phyloP scores from a whole-genome alignment of 164 flowering plant species.

The Tinospora cordifolia region DNA sequence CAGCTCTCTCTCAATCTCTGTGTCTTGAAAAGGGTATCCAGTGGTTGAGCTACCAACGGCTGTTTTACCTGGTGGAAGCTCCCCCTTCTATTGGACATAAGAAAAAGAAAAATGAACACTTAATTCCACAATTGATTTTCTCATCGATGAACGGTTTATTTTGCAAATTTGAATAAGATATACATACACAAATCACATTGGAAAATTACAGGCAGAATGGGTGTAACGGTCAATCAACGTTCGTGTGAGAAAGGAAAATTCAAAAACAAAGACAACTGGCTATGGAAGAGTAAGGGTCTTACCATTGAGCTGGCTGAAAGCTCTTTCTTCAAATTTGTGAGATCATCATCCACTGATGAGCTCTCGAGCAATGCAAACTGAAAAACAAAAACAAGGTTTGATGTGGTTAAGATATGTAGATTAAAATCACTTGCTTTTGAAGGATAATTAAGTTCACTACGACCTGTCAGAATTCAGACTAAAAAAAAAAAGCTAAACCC shows the following conservation, averaged over 20 bases:
- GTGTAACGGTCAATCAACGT: too few species aligned
- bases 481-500: background rate
- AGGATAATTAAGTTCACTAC: background rate
- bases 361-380: constrained; percentile 90
- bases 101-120: background rate
- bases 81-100: constrained; percentile 57
- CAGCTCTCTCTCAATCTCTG: constrained; percentile 78
- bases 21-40: constrained; percentile 46
- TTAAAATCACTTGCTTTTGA: background rate
- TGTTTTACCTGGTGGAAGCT: constrained; percentile 86
- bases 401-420: background rate
- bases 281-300: constrained; percentile 7
- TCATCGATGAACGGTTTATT: background rate
- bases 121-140: background rate
- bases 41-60: constrained; percentile 32
- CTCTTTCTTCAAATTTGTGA: constrained; percentile 71
- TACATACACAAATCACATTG: background rate
- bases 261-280: background rate
- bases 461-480: background rate
- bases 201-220: background rate
- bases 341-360: constrained; percentile 89
- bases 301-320: constrained; percentile 71
- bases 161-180: background rate
- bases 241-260: too few species aligned
- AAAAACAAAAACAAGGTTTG: constrained; percentile 2